A percentile compares a stretch with the other conserved stretches of the same genome.
Conservation (phyloP, 179 eudicot species). For the Amaranthus tricolor region DNA sequence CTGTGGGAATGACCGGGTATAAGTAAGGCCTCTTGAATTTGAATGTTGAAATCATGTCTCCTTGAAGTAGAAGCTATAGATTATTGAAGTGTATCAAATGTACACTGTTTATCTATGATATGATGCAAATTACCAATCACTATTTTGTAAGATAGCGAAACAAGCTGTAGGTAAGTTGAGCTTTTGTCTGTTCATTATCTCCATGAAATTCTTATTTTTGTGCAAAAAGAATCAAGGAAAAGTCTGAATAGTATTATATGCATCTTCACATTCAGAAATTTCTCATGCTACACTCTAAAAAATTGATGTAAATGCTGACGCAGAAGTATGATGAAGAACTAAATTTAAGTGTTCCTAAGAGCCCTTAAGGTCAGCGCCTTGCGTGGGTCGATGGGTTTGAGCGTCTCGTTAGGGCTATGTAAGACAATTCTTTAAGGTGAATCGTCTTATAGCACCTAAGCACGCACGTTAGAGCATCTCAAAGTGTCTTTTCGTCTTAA, state of each 20-base stretch:
- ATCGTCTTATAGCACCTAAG: no score
- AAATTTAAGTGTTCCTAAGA: no score
- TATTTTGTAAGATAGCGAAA: neutral
- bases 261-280: neutral
- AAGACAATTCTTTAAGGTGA: no score
- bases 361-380: no score
- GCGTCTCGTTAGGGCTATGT: no score
- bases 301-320: no score
- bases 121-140: constrained; percentile 8
- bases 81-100: constrained; percentile 2
- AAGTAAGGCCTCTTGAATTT: constrained; percentile 28
- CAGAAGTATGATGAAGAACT: no score
- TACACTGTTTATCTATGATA: neutral
- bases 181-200: neutral
- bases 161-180: neutral
- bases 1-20: constrained; percentile 76
- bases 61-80: constrained; percentile 12
- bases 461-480: no score
- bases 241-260: neutral
- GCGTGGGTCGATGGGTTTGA: no score
- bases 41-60: neutral
- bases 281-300: no score
- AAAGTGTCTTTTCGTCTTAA: no score
- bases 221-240: neutral
- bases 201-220: neutral